Evolutionary conservation across 108 stramenopile genomes (phyloP), one percentile per base, ranked within the genome.

Genomic region (Cyclotella choctawhatcheeana): DNA sequence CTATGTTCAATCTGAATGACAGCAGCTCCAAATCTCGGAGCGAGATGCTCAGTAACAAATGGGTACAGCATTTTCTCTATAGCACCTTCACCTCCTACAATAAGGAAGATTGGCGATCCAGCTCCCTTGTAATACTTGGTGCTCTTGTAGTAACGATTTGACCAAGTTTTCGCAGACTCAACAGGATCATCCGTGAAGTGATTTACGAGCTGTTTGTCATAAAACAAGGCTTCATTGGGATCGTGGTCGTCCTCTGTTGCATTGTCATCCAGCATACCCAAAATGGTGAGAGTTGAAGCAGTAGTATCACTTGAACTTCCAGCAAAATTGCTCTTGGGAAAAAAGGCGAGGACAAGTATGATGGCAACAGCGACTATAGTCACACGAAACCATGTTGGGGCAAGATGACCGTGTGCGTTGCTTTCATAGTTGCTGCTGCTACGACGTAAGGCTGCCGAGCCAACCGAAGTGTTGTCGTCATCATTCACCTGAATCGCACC

Each of bases 1-100:
- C 93, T 87, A 75, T 94, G 93, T 47, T 94, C 93, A 16, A 91
- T 86, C 50, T 87, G 64, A 14, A 94, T 37, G 3, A 92, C 88
- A 21, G 75, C 85, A 4, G 89, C 93, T 7, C 79, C 74, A 63
- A 90, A 92, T 17, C 79, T 43, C 25, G 82, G 76, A 26, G 93
- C 90, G 51, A 91, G 71, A 53, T 76, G 63, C 16, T 90, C 66
- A 8, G 63, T 70, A 2, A 94, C 77, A 64, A 88, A 91, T 0
- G 93, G 93, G 74, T 91, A 91, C 6, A 88, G 75, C 44, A 95
- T 73, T 25, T 89, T 45, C 30, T 84, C 82, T 3, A 90, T n/a
- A 21, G 79, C 66, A 10, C 82, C 88, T 82, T 93, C 90, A 18
- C 93, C 93, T 33, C 93, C 89, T 48, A 93, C 77, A 43, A 93